A percentile compares a stretch with the other conserved stretches of the same genome.
Evolutionary conservation across 805 yeast species (phyloP).

Genomic region (Saturnispora ahearnii): DNA sequence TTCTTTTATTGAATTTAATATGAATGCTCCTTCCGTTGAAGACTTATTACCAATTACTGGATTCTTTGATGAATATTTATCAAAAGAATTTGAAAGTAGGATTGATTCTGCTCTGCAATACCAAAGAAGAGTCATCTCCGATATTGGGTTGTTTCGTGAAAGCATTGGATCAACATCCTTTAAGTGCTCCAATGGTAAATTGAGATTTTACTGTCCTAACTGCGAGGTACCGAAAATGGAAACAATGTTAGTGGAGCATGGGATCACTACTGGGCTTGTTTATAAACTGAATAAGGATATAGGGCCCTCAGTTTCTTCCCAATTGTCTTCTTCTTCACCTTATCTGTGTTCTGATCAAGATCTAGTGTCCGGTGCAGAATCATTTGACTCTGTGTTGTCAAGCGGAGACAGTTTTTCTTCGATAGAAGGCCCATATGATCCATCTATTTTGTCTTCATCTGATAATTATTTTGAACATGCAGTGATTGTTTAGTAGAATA

Average conservation of each 20-base stretch:
- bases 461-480: constrained; percentile 9
- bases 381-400: constrained; percentile 1
- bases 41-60: constrained; percentile 17
- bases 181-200: constrained; percentile 29
- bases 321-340: neutral
- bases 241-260: constrained; percentile 46
- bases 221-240: constrained; percentile 53
- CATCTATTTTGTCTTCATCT: constrained; percentile 4
- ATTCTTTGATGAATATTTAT: constrained; percentile 19
- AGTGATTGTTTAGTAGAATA: neutral
- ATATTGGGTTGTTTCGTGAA: constrained; percentile 18
- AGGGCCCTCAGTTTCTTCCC: no score
- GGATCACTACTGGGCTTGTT: constrained; percentile 34
- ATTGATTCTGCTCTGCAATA: constrained; percentile 13
- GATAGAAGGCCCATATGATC: neutral
- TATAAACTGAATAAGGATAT: neutral
- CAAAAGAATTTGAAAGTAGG: constrained; percentile 7
- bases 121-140: constrained; percentile 15
- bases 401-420: neutral
- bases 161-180: constrained; percentile 33
- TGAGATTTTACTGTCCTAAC: constrained; percentile 57
- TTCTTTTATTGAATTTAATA: constrained; percentile 48
- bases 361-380: neutral
- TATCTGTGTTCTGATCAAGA: neutral
- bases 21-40: constrained; percentile 23